Percentiles rank a stretch among this genome's conserved stretches.
Conservation (phyloP, 805 yeast genomes). For the Teunomyces cretensis region DNA sequence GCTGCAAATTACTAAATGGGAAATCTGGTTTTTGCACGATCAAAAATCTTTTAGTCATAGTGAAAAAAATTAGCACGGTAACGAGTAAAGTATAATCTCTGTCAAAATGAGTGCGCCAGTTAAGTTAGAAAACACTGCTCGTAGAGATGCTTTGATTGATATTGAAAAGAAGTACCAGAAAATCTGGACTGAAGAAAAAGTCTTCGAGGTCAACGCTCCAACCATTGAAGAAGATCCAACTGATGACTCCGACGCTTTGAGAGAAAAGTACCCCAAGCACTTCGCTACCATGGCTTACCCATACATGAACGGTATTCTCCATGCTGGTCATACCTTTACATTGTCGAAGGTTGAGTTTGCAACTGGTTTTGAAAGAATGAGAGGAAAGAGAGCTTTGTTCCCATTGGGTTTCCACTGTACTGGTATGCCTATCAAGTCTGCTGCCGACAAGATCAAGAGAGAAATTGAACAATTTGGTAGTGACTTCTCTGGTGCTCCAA, state of each 20-base stretch:
- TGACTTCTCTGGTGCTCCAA: slow-evolving; percentile 69
- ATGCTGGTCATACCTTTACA: slow-evolving; percentile 96
- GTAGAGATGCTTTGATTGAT: slow-evolving; percentile 90
- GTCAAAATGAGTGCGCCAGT: slow-evolving; percentile 39
- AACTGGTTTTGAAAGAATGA: slow-evolving; percentile 91
- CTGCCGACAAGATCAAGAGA: slow-evolving; percentile 92
- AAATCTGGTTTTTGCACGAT: slow-evolving; percentile 1
- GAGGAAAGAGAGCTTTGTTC: slow-evolving; percentile 86
- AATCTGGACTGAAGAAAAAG: slow-evolving; percentile 82
- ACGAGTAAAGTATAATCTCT: neutral
- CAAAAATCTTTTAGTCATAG: neutral
- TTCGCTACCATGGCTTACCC: slow-evolving; percentile 97
- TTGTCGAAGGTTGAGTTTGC: slow-evolving; percentile 91
- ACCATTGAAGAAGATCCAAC: slow-evolving; percentile 55
- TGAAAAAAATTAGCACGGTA: neutral
- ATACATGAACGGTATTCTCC: slow-evolving; percentile 97
- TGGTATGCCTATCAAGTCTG: slow-evolving; percentile 96
- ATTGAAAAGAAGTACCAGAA: slow-evolving; percentile 87
- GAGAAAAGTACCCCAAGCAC: slow-evolving; percentile 78
- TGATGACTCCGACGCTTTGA: slow-evolving; percentile 63
- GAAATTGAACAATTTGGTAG: slow-evolving; percentile 89
- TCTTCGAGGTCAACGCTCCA: slow-evolving; percentile 89
- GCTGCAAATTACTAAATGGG: slow-evolving; percentile 1
- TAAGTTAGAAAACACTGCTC: slow-evolving; percentile 66
- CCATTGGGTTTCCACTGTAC: slow-evolving; percentile 99